These are phyloP conservation scores for Fonsecaea nubica DNA, from an alignment of 2,329 filamentous ascomycete species.

Conservation along the genomic window DNA sequence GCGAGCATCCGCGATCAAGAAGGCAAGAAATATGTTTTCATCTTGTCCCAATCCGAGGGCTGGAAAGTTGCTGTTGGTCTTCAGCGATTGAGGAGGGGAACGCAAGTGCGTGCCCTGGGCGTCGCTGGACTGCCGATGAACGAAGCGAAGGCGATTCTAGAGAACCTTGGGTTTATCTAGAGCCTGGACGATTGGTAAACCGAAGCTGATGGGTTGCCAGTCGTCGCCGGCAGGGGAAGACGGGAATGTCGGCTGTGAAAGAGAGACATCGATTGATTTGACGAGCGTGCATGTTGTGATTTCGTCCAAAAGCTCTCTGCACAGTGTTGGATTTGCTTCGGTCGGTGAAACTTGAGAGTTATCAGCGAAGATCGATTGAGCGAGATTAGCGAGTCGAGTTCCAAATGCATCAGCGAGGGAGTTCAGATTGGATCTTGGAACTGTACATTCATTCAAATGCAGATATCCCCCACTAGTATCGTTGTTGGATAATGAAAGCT, in stretches of 20 bases:
- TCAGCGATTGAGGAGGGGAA: slow-evolving; percentile 62
- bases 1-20: slow-evolving; percentile 65
- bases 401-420: slow-evolving; percentile 19
- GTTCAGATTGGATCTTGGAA: slow-evolving; percentile 12
- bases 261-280: not conserved
- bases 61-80: slow-evolving; percentile 69
- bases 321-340: slow-evolving; percentile 16
- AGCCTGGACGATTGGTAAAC: not conserved
- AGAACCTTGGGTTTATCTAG: slow-evolving; percentile 50
- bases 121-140: slow-evolving; percentile 59
- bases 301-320: slow-evolving; percentile 15
- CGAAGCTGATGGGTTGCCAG: not conserved
- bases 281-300: slow-evolving; percentile 9
- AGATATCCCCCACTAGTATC: slow-evolving; percentile 6
- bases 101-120: slow-evolving; percentile 61
- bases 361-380: slow-evolving; percentile 10
- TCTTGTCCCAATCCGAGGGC: slow-evolving; percentile 64
- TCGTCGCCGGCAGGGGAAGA: not conserved
- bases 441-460: slow-evolving; percentile 10
- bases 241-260: not conserved
- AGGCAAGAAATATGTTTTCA: slow-evolving; percentile 67
- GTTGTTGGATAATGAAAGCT: slow-evolving; percentile 15
- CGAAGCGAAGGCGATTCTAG: slow-evolving; percentile 51
- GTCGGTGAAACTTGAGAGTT: slow-evolving; percentile 9
- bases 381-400: slow-evolving; percentile 21